phyloP scores from a whole-genome alignment of 2,329 filamentous ascomycete genomes.

The Torrubiella hemipterigena region DNA sequence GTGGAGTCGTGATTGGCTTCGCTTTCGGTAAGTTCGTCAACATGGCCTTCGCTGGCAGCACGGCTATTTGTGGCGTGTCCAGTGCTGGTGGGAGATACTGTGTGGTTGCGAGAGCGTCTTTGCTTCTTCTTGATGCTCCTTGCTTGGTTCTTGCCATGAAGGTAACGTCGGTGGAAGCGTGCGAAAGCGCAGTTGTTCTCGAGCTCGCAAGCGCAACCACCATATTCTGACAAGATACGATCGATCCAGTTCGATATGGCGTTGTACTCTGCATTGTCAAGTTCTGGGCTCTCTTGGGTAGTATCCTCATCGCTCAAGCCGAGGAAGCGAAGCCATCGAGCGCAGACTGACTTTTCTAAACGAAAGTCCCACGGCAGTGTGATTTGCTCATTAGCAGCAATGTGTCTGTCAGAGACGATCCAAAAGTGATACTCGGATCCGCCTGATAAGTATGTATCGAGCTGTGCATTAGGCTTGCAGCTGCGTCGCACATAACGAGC shows the following conservation, averaged over 20 bases:
- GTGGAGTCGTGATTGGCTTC: slow-evolving; percentile 33
- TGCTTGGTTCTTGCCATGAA: slow-evolving; percentile 29
- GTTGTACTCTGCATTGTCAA: slow-evolving; percentile 48
- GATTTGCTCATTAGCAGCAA: slow-evolving; percentile 51
- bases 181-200: slow-evolving; percentile 51
- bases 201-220: slow-evolving; percentile 64
- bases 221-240: slow-evolving; percentile 62
- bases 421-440: slow-evolving; percentile 82
- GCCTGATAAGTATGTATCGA: slow-evolving; percentile 76
- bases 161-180: slow-evolving; percentile 48
- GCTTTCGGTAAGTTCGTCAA: slow-evolving; percentile 41
- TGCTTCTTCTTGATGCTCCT: slow-evolving; percentile 36
- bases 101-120: slow-evolving; percentile 41
- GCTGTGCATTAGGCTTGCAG: slow-evolving; percentile 76
- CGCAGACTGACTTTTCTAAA: slow-evolving; percentile 40
- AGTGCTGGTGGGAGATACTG: slow-evolving; percentile 50
- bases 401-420: slow-evolving; percentile 71
- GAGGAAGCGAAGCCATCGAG: slow-evolving; percentile 44
- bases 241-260: slow-evolving; percentile 54
- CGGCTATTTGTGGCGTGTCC: slow-evolving; percentile 51
- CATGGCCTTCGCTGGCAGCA: slow-evolving; percentile 49
- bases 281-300: slow-evolving; percentile 36
- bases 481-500: slow-evolving; percentile 87
- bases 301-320: slow-evolving; percentile 51
- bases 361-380: slow-evolving; percentile 58